phyloP scores from a whole-genome alignment of 139 green algal genomes.

The Auxenochlorella pyrenoidosa region DNA sequence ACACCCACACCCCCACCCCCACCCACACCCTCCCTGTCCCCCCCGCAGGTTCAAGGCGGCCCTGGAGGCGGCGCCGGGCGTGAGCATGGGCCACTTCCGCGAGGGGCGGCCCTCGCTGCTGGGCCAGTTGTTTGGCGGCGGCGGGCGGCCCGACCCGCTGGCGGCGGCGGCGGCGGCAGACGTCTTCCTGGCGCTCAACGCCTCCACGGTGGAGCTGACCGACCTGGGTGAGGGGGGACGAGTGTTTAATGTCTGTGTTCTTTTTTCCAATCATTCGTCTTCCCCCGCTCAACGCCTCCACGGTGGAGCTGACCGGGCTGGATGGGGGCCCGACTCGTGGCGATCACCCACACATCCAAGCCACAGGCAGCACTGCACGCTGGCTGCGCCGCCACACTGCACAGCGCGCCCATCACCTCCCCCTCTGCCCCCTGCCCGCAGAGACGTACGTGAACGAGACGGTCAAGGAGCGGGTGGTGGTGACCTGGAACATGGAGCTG shows the following conservation, averaged over 20 bases:
- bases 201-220: constrained; percentile 80
- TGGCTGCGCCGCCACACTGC: no score
- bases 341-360: no score
- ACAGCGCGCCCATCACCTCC: no score
- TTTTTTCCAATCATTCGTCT: no score
- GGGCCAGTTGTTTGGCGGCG: background rate
- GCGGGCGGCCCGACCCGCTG: constrained; percentile 5
- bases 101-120: constrained; percentile 59
- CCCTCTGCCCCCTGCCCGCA: background rate
- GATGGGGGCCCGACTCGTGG: no score
- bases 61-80: constrained; percentile 61
- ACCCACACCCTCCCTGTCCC: no score
- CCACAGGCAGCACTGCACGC: no score
- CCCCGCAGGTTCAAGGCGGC: constrained; percentile 71
- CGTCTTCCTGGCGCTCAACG: constrained; percentile 90
- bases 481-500: constrained; percentile 97
- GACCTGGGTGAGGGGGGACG: constrained; percentile 35
- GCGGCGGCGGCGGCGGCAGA: constrained; percentile 72
- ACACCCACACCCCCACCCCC: no score
- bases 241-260: no score
- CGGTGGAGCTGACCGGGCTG: no score
- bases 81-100: constrained; percentile 81
- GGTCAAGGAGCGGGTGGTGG: constrained; percentile 59
- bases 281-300: no score
- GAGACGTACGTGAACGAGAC: constrained; percentile 64